These are phyloP conservation scores for Malus hybrid DNA, from an alignment of 331 rosid species.

Conservation along the genomic window DNA sequence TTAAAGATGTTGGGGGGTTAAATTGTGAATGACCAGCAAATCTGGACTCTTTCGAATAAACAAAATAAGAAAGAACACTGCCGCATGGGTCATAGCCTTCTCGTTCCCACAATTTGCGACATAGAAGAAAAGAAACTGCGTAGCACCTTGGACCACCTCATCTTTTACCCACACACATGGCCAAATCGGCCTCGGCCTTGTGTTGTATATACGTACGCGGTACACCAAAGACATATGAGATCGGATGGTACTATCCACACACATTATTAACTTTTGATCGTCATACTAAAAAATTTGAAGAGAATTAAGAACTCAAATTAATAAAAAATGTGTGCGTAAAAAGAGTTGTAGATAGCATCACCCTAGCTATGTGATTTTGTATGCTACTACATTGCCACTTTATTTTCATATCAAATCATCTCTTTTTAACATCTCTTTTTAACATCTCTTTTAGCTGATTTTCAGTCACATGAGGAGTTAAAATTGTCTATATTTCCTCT, in stretches of 20 bases:
- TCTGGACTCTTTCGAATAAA: constrained; percentile 5
- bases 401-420: no score
- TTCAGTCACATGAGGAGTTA: no score
- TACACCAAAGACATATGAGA: background rate
- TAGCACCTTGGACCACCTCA: constrained; percentile 80
- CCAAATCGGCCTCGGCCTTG: constrained; percentile 32
- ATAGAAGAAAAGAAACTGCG: constrained; percentile 12
- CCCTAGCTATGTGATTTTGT: no score
- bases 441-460: no score
- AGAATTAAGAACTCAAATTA: background rate
- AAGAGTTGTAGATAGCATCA: no score
- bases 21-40: background rate
- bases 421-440: no score
- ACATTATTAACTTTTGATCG: no score
- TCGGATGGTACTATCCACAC: background rate
- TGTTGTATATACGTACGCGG: constrained; percentile 40
- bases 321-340: no score
- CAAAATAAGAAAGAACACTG: constrained; percentile 4
- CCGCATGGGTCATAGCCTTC: constrained; percentile 20
- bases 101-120: constrained; percentile 5
- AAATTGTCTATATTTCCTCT: no score
- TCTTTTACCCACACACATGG: constrained; percentile 39
- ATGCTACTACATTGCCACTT: no score
- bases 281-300: no score
- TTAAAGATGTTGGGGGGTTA: background rate